Base-by-base conservation (phyloP, 139 green algal species). In the Chlamydomonas sp. region DNA sequence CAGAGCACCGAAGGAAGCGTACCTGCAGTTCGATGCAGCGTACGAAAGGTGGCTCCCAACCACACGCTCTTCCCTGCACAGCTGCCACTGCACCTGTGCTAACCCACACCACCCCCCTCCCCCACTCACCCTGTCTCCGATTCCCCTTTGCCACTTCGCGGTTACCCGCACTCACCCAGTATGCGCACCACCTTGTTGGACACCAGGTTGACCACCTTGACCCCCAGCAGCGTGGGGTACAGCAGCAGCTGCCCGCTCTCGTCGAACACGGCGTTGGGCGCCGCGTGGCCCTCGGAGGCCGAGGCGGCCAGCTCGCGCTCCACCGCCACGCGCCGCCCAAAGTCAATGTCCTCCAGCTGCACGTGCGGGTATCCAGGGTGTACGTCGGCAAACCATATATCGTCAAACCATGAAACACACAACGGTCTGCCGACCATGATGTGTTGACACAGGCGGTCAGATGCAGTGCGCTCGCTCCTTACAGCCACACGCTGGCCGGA, bases 181-280 rank as follows among this genome's bases (percentile, higher is more conserved):
- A 99, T 91, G 12, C 93, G 84, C 0, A 89, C 90, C 15, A 96
- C 88, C 60, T 90, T 87, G 85, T 98, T 99, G 66, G 94, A 97
- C 18, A 95, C 88, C 80, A 99, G 90, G 92, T 99, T 99, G 78
- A 99, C 93, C 78, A 98, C 95, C 93, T 99, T 99, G 90, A 99
- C 96, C 49, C 98, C 98, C 66, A 99, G 90, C 76, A 99, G 91
- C 0, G 93, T 97, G 12, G 95, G 71, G 89, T 98, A 99, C 57
- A 99, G 88, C 66, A 99, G 68, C 85, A 98, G 97, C 90, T 99
- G 97, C 79, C 96, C 95, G 74, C 88, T 97, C 79, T 99, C 95
- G 90, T 99, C 98, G 91, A 99, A 99, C 6, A 98, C 82, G 5
- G 91, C 96, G 83, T 97, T 99, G 12, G 95, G 93, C 3, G 73